A percentile compares a stretch with the other conserved stretches of the same genome.
Conservation (phyloP, 345 rosid genomes). For the Lepidium sativum region DNA sequence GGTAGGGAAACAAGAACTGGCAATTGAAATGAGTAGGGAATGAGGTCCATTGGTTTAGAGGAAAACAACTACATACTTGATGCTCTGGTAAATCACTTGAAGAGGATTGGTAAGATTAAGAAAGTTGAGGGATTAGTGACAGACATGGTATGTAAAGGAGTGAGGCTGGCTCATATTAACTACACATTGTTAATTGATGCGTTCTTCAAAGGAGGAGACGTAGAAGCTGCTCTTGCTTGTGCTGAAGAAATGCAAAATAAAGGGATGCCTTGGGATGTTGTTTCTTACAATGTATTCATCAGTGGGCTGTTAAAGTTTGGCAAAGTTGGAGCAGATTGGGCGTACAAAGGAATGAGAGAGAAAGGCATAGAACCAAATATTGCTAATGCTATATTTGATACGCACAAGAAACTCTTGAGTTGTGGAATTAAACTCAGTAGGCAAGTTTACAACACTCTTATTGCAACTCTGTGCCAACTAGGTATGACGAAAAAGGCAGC, state of each 20-base stretch:
- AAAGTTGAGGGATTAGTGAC: conserved; percentile 42
- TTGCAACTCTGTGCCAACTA: conserved; percentile 53
- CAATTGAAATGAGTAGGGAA: conserved; percentile 50
- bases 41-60: conserved; percentile 49
- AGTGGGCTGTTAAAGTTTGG: conserved; percentile 60
- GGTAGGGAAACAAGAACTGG: conserved; percentile 48
- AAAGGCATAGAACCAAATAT: conserved; percentile 61
- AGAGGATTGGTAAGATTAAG: conserved; percentile 48
- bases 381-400: conserved; percentile 42
- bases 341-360: conserved; percentile 51
- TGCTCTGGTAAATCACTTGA: conserved; percentile 55
- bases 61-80: conserved; percentile 54
- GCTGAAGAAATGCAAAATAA: conserved; percentile 67
- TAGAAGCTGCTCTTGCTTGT: conserved; percentile 53
- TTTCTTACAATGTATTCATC: conserved; percentile 69
- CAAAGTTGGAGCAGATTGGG: conserved; percentile 43
- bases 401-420: conserved; percentile 48
- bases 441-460: conserved; percentile 56
- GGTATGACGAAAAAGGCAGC: conserved; percentile 74
- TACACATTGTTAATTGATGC: conserved; percentile 90
- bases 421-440: conserved; percentile 50
- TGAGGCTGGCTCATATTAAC: conserved; percentile 58
- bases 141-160: conserved; percentile 46
- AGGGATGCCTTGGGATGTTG: conserved; percentile 55
- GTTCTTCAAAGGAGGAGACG: conserved; percentile 66